These are phyloP conservation scores for Exophiala viscosa DNA, from an alignment of 2,329 filamentous ascomycete genomes.

Conservation along the genomic window DNA sequence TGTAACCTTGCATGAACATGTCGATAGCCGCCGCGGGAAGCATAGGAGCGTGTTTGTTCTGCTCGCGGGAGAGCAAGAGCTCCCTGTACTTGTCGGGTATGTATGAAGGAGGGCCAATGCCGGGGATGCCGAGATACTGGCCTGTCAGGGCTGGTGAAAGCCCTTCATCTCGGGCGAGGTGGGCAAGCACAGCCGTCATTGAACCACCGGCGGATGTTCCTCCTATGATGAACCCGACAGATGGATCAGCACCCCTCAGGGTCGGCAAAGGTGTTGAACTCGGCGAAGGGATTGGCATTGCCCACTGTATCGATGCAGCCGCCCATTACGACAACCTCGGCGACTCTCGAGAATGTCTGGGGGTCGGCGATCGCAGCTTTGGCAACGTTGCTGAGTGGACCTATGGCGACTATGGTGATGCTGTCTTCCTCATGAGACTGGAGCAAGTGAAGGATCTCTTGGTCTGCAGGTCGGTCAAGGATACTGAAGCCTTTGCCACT, in stretches of 20 bases:
- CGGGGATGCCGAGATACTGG: slow-evolving; percentile 28
- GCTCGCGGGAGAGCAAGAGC: slow-evolving; percentile 1
- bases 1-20: slow-evolving; percentile 14
- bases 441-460: too few relatives aligned
- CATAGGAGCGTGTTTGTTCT: slow-evolving; percentile 7
- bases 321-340: too few relatives aligned
- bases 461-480: too few relatives aligned
- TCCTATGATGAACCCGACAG: slow-evolving; percentile 47
- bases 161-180: slow-evolving; percentile 34
- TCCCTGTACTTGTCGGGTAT: slow-evolving; percentile 8
- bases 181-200: slow-evolving; percentile 32
- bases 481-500: too few relatives aligned
- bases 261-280: too few relatives aligned
- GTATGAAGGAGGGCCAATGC: slow-evolving; percentile 21
- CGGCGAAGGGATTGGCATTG: too few relatives aligned
- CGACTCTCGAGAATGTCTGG: too few relatives aligned
- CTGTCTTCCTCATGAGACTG: too few relatives aligned
- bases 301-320: too few relatives aligned
- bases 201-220: slow-evolving; percentile 46
- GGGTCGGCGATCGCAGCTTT: too few relatives aligned
- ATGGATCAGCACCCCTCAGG: slow-evolving; percentile 39
- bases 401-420: too few relatives aligned
- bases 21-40: slow-evolving; percentile 20
- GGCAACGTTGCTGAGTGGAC: too few relatives aligned
- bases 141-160: slow-evolving; percentile 39